Conservation (phyloP, 2,329 filamentous ascomycete species). For the Fusarium euwallaceae region DNA sequence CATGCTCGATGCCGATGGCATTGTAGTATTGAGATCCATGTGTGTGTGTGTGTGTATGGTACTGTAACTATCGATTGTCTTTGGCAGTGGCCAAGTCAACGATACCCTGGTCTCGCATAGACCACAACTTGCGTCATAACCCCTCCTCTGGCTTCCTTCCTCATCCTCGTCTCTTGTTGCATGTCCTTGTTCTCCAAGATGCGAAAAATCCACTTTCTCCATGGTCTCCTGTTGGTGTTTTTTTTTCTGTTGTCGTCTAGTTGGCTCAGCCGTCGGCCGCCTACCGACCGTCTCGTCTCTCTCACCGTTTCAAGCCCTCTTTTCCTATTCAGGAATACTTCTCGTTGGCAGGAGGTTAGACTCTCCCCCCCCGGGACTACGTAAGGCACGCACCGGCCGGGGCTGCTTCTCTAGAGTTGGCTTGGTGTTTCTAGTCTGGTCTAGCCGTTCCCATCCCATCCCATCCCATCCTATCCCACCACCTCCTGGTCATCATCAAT, state of each 20-base stretch:
- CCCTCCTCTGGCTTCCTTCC: background rate
- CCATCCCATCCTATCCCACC: background rate
- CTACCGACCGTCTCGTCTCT: background rate
- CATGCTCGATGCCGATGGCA: background rate
- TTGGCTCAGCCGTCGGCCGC: background rate
- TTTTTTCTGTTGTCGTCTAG: background rate
- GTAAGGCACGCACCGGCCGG: background rate
- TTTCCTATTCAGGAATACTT: background rate
- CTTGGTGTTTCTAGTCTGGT: background rate
- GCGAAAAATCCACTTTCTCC: background rate
- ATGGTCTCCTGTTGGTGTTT: background rate
- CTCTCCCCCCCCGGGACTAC: background rate
- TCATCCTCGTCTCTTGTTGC: background rate
- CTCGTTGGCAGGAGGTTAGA: background rate
- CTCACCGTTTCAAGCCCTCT: background rate
- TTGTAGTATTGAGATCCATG: background rate
- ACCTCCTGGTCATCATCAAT: background rate
- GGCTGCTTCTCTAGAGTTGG: background rate
- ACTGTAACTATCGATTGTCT: background rate
- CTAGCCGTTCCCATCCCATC: background rate
- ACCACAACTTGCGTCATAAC: slow-evolving; percentile 10
- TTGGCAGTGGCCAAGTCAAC: background rate
- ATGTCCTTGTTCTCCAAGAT: background rate
- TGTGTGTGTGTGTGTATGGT: background rate
- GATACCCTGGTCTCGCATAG: background rate